phyloP scores from a whole-genome alignment of 139 green algal species.

The Tetradesmus lagerheimii region DNA sequence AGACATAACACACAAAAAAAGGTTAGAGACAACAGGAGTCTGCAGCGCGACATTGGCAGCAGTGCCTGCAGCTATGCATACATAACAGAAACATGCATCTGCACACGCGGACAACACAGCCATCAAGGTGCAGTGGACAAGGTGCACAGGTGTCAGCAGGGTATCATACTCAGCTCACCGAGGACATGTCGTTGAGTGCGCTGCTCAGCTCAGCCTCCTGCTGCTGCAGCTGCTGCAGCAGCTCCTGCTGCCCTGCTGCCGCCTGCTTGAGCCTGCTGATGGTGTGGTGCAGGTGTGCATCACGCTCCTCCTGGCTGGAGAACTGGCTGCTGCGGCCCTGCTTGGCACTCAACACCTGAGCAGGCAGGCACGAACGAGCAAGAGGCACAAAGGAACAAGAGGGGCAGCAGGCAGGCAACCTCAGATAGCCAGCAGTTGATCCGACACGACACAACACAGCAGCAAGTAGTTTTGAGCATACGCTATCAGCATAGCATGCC shows the following conservation, averaged over 20 bases:
- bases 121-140: no score
- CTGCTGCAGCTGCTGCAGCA: constrained; percentile 45
- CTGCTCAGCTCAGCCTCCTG: constrained; percentile 32
- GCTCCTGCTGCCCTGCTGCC: constrained; percentile 45
- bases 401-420: background rate
- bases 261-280: constrained; percentile 12
- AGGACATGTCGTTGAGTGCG: constrained; percentile 29
- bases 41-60: background rate
- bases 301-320: constrained; percentile 42
- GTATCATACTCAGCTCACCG: constrained; percentile 8
- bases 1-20: background rate
- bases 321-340: constrained; percentile 49
- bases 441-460: no score
- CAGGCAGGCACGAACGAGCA: background rate
- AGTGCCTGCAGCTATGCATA: background rate
- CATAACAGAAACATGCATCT: no score
- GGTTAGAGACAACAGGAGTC: background rate
- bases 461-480: no score
- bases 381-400: no score
- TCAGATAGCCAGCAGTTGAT: no score
- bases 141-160: no score
- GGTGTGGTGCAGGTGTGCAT: constrained; percentile 30
- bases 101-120: no score
- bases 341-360: constrained; percentile 44
- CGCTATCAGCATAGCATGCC: no score